Percentiles rank a stretch among this genome's conserved stretches.
Evolutionary conservation across 2,329 filamentous ascomycete species (phyloP).

Genomic region (Macrophomina phaseolina): DNA sequence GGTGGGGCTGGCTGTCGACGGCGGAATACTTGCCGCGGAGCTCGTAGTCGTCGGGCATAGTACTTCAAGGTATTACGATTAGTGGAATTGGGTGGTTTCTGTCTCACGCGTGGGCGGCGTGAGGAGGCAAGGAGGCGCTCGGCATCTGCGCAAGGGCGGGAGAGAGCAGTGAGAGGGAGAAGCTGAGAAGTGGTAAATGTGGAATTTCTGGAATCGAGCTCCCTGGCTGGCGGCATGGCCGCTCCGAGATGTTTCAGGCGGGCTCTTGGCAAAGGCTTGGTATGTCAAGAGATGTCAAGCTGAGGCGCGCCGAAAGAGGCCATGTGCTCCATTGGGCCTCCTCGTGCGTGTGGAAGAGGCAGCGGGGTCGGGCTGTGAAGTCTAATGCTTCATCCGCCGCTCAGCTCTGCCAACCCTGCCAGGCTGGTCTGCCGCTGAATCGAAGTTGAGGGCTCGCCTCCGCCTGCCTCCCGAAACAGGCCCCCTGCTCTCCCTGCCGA

Average conservation of each 20-base stretch:
- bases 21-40: constrained; percentile 46
- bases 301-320: constrained; percentile 7
- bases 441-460: constrained; percentile 2
- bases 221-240: constrained; percentile 11
- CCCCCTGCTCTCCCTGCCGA: constrained; percentile 24
- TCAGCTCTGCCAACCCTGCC: constrained; percentile 2
- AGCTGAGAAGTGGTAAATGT: constrained; percentile 8
- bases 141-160: constrained; percentile 6
- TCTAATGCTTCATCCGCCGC: not conserved
- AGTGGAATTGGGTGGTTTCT: not conserved
- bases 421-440: not conserved
- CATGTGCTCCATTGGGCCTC: not conserved
- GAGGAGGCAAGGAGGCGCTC: constrained; percentile 4
- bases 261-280: constrained; percentile 21
- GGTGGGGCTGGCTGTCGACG: constrained; percentile 36
- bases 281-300: constrained; percentile 15
- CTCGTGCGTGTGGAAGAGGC: not conserved
- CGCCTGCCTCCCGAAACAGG: constrained; percentile 1
- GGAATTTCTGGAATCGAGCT: constrained; percentile 8
- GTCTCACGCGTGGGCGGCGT: constrained; percentile 8
- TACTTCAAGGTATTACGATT: constrained; percentile 3
- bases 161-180: not conserved
- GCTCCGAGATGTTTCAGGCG: not conserved
- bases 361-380: not conserved
- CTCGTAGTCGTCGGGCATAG: constrained; percentile 34